Conservation (phyloP, 1,139 yeast genomes). For the Blastobotrys illinoisensis region DNA sequence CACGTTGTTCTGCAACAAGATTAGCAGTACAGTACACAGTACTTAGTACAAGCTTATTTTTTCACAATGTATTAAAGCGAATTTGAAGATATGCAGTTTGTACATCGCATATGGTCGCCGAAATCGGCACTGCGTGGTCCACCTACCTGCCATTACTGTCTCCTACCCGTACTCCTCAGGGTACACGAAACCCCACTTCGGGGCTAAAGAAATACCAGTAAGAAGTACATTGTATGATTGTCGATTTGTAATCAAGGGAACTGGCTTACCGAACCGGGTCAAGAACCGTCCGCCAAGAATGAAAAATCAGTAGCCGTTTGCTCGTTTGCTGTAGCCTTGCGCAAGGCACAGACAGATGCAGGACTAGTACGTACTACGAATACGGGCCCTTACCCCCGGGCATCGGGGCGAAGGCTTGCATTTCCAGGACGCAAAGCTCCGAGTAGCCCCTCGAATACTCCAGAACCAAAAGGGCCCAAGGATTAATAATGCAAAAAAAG, state of each 20-base stretch:
- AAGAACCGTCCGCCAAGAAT: too few relatives aligned
- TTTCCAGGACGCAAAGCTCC: neutral
- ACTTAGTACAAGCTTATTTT: too few relatives aligned
- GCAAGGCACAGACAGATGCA: neutral
- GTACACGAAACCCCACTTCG: too few relatives aligned
- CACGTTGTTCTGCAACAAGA: too few relatives aligned
- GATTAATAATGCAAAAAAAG: neutral
- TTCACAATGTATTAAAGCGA: too few relatives aligned
- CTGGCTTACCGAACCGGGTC: too few relatives aligned
- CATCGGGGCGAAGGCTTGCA: neutral
- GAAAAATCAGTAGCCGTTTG: too few relatives aligned
- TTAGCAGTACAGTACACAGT: too few relatives aligned
- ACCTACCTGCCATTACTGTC: neutral
- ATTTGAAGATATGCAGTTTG: too few relatives aligned
- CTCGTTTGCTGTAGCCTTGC: neutral
- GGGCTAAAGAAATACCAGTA: too few relatives aligned
- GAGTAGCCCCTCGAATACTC: neutral
- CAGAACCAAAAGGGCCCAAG: neutral
- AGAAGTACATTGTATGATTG: too few relatives aligned
- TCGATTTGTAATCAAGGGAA: too few relatives aligned
- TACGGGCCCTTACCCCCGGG: neutral
- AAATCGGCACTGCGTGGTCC: neutral
- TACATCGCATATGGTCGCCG: neutral
- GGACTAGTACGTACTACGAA: neutral
- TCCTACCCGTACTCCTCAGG: neutral